Base-by-base conservation (phyloP, 2,329 filamentous ascomycete species). In the Pezicula neosporulosa region DNA sequence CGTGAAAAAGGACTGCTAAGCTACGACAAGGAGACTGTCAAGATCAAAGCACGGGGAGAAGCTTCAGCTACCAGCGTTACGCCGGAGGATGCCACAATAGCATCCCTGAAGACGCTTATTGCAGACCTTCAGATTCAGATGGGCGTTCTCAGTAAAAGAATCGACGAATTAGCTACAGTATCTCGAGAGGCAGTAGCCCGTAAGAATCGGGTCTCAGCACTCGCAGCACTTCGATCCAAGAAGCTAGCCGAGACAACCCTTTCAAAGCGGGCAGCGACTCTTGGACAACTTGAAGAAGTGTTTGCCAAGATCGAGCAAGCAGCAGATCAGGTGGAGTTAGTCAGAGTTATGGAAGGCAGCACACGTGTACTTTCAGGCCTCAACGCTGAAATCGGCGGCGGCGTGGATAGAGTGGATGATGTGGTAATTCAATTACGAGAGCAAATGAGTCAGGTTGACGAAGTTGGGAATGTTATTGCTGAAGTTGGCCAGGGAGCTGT, bases 291-390 rank as follows among this genome's bases (percentile, higher is more conserved):
- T 1, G 91, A 97, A 69, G 84, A 89, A 56, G 85, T 95, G 0
- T 88, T 90, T 49, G 70, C 78, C n/a, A 88, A 86, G 64, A 89
- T 99, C 48, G 86, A 96, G 66, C 85, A 93, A 68, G 94, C 94
- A 0, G 80, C 84, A 0, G 89, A 92, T 68, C 89, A 97, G 56
- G 83, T 95, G 8, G 87, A 90, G 60, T 80, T 97, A 13, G 83
- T 97, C 8, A 80, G 81, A 53, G 86, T 91, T 6, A 92, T 99
- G 86, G 83, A 90, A 63, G 80, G 85, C 15, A 90, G 89, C 56
- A 82, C 87, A 0, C 78, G 78, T 33, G 90, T 89, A 1, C 77
- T 99, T 33, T 80, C 81, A 58, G 77, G 74, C 24, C 76, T 99
- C 28, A 91, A 96, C 65, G 77, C 80, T 44, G 82, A 90, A 65